phyloP scores from a whole-genome alignment of 1,139 yeast species.

The Suzukiozyma palmioleophila region DNA sequence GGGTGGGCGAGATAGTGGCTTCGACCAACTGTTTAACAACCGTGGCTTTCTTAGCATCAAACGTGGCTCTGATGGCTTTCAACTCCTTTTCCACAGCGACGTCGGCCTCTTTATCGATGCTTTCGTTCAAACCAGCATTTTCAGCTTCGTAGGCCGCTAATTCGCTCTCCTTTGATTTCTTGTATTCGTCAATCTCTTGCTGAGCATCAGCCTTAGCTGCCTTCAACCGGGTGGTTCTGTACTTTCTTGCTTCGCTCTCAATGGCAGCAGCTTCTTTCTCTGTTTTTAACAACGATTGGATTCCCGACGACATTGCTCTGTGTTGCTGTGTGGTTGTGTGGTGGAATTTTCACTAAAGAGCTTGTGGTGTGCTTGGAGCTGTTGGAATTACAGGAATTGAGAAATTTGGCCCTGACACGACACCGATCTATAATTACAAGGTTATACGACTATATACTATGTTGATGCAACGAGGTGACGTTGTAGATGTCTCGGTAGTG shows the following conservation, averaged over 20 bases:
- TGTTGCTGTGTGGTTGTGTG: neutral
- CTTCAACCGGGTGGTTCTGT: slow-evolving; percentile 84
- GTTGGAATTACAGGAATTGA: too few species aligned
- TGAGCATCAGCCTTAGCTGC: slow-evolving; percentile 94
- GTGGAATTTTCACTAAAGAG: too few species aligned
- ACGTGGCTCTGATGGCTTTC: slow-evolving; percentile 57
- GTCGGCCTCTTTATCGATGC: slow-evolving; percentile 72
- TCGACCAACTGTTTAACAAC: slow-evolving; percentile 77
- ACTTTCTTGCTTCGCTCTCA: slow-evolving; percentile 84
- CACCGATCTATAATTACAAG: too few species aligned
- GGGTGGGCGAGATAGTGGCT: slow-evolving; percentile 75
- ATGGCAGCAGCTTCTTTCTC: slow-evolving; percentile 96
- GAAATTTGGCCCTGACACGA: too few species aligned
- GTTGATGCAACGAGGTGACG: too few species aligned
- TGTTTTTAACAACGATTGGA: slow-evolving; percentile 52
- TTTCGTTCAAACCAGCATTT: slow-evolving; percentile 63
- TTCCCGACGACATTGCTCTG: slow-evolving; percentile 29
- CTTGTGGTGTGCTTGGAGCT: too few species aligned
- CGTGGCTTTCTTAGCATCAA: slow-evolving; percentile 54
- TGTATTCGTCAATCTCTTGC: slow-evolving; percentile 82
- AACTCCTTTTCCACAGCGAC: slow-evolving; percentile 57
- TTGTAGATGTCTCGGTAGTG: too few species aligned
- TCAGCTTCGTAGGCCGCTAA: slow-evolving; percentile 66
- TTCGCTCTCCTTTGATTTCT: slow-evolving; percentile 78
- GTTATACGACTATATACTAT: too few species aligned